Conservation (phyloP, 345 rosid species). For the Psidium guajava region DNA sequence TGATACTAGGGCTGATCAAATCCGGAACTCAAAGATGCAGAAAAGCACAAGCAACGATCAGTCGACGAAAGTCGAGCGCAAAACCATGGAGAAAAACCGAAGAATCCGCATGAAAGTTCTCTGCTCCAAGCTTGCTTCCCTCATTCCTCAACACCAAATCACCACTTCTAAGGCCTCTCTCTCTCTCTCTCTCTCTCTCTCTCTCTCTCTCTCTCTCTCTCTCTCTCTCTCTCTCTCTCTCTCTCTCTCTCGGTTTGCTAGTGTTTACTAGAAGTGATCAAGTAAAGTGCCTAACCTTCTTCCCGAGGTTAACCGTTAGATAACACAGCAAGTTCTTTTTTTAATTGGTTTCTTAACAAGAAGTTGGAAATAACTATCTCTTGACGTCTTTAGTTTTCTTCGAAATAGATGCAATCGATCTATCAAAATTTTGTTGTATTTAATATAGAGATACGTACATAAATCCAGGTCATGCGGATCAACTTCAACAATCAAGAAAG, state of each 20-base stretch:
- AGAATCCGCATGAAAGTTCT: slow-evolving; percentile 40
- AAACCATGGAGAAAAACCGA: slow-evolving; percentile 37
- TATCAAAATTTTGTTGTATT: not conserved
- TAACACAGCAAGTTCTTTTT: not conserved
- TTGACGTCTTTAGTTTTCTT: not conserved
- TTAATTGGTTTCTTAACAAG: not conserved
- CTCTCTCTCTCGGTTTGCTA: no score
- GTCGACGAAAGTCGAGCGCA: slow-evolving; percentile 20
- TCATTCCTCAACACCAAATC: slow-evolving; percentile 21
- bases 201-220: no score
- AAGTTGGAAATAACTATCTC: not conserved
- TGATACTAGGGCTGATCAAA: not conserved
- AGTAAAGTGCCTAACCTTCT: not conserved
- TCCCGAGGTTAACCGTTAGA: not conserved
- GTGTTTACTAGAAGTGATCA: not conserved
- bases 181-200: not conserved
- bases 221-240: no score
- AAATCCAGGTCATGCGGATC: not conserved
- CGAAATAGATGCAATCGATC: not conserved
- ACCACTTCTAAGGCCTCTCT: slow-evolving; percentile 24
- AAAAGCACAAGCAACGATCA: not conserved
- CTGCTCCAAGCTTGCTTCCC: slow-evolving; percentile 32
- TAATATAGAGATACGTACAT: not conserved
- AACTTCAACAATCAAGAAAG: not conserved
- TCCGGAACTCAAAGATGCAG: not conserved